These are phyloP conservation scores for Conticribra weissflogii DNA, from an alignment of 108 stramenopile species.

Conservation along the genomic window DNA sequence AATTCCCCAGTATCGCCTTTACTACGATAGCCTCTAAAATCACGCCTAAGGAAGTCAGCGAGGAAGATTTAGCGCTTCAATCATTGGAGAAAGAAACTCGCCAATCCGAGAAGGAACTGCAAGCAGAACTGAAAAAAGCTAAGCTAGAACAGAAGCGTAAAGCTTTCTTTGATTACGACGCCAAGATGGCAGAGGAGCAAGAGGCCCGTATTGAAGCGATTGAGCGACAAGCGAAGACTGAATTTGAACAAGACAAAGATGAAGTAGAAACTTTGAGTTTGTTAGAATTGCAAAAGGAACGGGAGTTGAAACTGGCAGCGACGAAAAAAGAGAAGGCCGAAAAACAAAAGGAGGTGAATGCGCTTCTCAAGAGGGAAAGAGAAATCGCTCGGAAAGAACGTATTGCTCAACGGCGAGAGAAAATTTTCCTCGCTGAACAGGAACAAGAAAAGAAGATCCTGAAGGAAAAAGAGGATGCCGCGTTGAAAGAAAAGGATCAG, in stretches of 20 bases:
- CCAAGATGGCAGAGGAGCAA: constrained; percentile 48
- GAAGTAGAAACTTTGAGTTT: constrained; percentile 13
- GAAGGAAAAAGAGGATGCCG: constrained; percentile 20
- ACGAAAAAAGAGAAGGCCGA: constrained; percentile 28
- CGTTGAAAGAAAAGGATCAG: constrained; percentile 42
- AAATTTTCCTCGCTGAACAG: constrained; percentile 52
- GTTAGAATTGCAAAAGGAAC: constrained; percentile 27
- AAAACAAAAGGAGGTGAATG: constrained; percentile 34
- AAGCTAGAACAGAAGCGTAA: constrained; percentile 40
- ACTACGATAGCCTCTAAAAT: no score
- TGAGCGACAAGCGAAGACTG: constrained; percentile 30
- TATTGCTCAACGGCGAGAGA: constrained; percentile 42
- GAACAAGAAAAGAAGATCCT: constrained; percentile 53
- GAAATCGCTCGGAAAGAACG: constrained; percentile 43
- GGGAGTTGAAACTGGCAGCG: constrained; percentile 17
- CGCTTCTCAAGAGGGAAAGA: constrained; percentile 41
- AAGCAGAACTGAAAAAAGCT: constrained; percentile 31
- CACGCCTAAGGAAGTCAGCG: background rate
- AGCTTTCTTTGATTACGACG: constrained; percentile 58
- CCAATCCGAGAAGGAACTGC: constrained; percentile 41
- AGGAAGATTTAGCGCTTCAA: constrained; percentile 21
- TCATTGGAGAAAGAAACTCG: constrained; percentile 44
- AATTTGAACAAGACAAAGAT: constrained; percentile 27
- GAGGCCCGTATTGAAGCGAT: constrained; percentile 55
- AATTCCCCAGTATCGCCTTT: no score